Evolutionary conservation across 75 land plant species (phyloP).

Genomic region (Picea glauca): DNA sequence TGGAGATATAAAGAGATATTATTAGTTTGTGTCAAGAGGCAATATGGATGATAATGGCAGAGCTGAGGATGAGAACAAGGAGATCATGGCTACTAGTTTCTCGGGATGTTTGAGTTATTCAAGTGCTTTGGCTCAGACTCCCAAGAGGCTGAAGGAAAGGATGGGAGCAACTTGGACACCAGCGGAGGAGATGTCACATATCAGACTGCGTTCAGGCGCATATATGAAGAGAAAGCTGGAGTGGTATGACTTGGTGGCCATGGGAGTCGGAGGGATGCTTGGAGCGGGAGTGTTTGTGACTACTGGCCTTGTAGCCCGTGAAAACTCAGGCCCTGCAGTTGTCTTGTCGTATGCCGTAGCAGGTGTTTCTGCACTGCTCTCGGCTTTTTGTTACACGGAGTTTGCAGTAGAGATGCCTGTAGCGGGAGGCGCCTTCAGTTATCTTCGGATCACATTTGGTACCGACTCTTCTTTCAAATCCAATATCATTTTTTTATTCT

Average conservation of each 20-base stretch:
- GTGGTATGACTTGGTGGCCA: conserved; percentile 62
- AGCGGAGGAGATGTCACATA: conserved; percentile 35
- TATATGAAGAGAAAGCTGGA: conserved; percentile 56
- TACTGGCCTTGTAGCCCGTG: conserved; percentile 60
- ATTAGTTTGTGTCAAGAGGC: too few relatives aligned
- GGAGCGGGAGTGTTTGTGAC: conserved; percentile 85
- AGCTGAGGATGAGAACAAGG: too few relatives aligned
- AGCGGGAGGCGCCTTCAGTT: conserved; percentile 89
- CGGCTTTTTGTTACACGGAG: conserved; percentile 85
- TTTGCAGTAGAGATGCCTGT: conserved; percentile 81
- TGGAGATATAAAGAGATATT: too few relatives aligned
- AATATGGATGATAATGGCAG: too few relatives aligned
- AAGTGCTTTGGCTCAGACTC: conserved; percentile 43
- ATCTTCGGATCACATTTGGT: conserved; percentile 74
- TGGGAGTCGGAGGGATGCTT: conserved; percentile 77
- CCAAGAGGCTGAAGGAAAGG: conserved; percentile 39
- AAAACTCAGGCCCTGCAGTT: conserved; percentile 66
- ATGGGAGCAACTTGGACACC: conserved; percentile 45
- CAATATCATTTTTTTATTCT: too few relatives aligned
- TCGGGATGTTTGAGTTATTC: conserved; percentile 51
- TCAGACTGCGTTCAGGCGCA: conserved; percentile 48
- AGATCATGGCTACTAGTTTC: conserved; percentile 17
- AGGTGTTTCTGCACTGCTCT: conserved; percentile 80
- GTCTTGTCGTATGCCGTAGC: conserved; percentile 66
- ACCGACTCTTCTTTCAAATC: neutral